phyloP scores from a whole-genome alignment of 768 basidiomycete species.

The Suillus americanus region DNA sequence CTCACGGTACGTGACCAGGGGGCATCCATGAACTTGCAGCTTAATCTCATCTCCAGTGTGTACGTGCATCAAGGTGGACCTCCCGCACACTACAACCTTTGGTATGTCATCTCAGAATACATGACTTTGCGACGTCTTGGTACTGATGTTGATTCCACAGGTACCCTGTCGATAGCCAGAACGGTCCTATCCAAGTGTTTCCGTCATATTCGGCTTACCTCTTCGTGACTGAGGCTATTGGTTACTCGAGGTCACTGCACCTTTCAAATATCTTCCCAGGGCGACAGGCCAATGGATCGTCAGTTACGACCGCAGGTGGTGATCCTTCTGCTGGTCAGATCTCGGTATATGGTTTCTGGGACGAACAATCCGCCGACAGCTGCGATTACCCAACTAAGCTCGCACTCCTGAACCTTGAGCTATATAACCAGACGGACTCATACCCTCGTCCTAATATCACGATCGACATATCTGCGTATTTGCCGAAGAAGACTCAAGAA shows the following conservation, averaged over 20 bases:
- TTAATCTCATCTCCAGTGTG: conserved; percentile 29
- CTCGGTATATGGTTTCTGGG: conserved; percentile 54
- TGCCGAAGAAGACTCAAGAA: conserved; percentile 15
- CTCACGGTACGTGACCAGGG: conserved; percentile 35
- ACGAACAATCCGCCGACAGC: conserved; percentile 15
- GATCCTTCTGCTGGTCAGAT: conserved; percentile 48
- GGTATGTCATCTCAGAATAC: conserved; percentile 29
- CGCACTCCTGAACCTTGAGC: conserved; percentile 49
- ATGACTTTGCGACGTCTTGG: neutral
- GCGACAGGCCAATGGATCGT: conserved; percentile 50
- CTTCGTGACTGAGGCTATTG: conserved; percentile 49
- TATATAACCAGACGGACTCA: conserved; percentile 47
- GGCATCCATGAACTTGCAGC: neutral
- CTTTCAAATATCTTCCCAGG: conserved; percentile 53
- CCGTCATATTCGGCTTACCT: conserved; percentile 55
- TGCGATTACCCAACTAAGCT: conserved; percentile 40
- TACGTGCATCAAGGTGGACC: conserved; percentile 59
- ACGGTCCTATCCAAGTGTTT: conserved; percentile 51
- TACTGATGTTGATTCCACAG: conserved; percentile 23
- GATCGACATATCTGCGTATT: conserved; percentile 46
- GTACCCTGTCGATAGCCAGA: conserved; percentile 48
- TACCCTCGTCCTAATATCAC: conserved; percentile 41
- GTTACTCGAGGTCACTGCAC: conserved; percentile 40
- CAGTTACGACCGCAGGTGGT: conserved; percentile 49
- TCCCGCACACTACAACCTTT: conserved; percentile 49